Base-by-base conservation (phyloP, 257 asterid genomes). In the Solanum rostratum region DNA sequence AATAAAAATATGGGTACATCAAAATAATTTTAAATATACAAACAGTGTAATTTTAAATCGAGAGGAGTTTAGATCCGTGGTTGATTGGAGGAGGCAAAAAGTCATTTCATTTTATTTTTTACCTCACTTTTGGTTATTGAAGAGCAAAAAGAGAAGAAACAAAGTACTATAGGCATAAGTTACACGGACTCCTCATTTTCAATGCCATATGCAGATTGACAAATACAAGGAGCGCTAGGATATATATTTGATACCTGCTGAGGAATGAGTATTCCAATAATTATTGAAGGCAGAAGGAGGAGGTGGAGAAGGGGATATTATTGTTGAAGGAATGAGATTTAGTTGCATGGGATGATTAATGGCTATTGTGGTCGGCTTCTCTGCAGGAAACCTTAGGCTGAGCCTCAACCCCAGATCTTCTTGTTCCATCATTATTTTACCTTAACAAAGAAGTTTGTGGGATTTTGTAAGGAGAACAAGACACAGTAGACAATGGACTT, bases 371-470 rank as follows among this genome's bases (percentile, higher is more conserved):
- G 76, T 24, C 16, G 19, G 37, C 76, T 33, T 60, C 12, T 87
- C 86, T 24, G 91, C 82, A 14, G 91, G 86, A 83, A 91, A 91
- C 80, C 84, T 92, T 85, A 92, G 87, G 85, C 97, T 92, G 66
- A 94, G 70, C 30, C 95, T 91, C 89, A 94, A 87, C 29, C 95
- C 97, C 93, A 92, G 88, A 87, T 92, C 97, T 86, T 91, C 97
- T 49, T 84, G 91, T 37, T 79, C 92, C 65, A 86, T 88, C 90
- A 88, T 87, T 94, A 91, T 93, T 66, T 85, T 89, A n/a, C 33
- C 52, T 71, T 43, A 33, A 20, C 6, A 71, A 71, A 71, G 3
- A 39, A 10, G 76, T 15, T 57, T 14, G 37, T 24, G 37, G 37
- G 20, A 62, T 60, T 65, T 29, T 14, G 73, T 14, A 2, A 10